Evolutionary conservation across 345 rosid species (phyloP), one percentile per base, ranked within the genome.

Genomic region (Noccaea bulbosa): DNA sequence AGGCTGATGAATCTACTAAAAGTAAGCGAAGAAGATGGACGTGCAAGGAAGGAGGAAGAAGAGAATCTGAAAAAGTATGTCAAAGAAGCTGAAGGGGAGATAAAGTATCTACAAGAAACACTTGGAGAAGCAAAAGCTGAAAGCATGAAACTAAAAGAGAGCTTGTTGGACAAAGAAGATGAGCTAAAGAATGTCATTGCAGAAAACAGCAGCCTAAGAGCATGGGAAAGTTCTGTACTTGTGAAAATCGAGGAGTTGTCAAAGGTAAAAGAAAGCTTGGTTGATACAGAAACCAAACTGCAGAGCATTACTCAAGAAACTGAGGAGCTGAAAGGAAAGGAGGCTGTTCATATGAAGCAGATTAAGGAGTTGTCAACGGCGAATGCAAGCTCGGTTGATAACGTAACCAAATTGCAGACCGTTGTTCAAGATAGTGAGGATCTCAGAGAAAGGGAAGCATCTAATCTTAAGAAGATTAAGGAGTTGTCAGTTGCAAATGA

Each of bases 221-320:
- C 58, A 38, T 45, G 11, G 24, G 73, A 69, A 24, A 38, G 27
- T 58, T 37, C 56, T 8, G 58, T 45, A 48, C 65, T 48, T 8
- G 60, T 48, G 40, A 70, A 70, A 17, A 70, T 70, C 10, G 67
- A 59, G 17, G 74, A 59, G 74, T 38, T 70, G 15, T 47, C 74
- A 14, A 10, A 47, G 6, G 57, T 10, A 15, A 46, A 47, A 48
- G 59, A 54, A 62, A 73, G 80, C 69, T 58, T 86, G 43, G 37
- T 80, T 76, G 94, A 84, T 72, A 92, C 83, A 82, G 94, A 87
- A 79, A 82, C 73, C 32, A 86, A 84, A 82, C 38, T 92, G 77
- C 85, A 86, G 80, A 60, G 54, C 66, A 62, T 85, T 48, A 38
- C 77, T 79, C 87, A 83, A 74, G 76, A 72, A 56, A 62, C 60